phyloP scores from a whole-genome alignment of 768 basidiomycete genomes.

The Postia placenta region DNA sequence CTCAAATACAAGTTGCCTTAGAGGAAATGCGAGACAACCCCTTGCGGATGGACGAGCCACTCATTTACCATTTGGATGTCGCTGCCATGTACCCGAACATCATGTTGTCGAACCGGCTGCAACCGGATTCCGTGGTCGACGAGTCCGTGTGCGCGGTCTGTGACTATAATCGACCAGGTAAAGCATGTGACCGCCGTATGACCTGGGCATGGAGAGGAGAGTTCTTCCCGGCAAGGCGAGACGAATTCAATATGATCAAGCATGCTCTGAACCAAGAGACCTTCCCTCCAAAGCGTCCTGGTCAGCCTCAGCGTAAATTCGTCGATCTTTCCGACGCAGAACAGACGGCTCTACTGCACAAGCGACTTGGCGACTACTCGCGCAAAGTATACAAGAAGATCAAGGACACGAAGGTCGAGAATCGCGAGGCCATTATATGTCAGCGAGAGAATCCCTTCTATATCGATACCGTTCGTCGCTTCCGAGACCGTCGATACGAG shows the following conservation, averaged over 20 bases:
- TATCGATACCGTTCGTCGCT: slow-evolving; percentile 94
- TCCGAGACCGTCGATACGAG: slow-evolving; percentile 96
- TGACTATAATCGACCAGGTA: slow-evolving; percentile 95
- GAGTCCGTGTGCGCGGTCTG: slow-evolving; percentile 97
- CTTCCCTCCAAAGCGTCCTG: slow-evolving; percentile 78
- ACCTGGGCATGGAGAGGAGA: slow-evolving; percentile 99
- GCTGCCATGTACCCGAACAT: slow-evolving; percentile 99
- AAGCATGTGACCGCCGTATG: slow-evolving; percentile 87
- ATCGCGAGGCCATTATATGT: slow-evolving; percentile 91
- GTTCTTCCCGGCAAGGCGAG: slow-evolving; percentile 94
- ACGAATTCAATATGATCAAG: slow-evolving; percentile 98
- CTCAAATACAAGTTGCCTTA: slow-evolving; percentile 66
- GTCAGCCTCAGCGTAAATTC: slow-evolving; percentile 73
- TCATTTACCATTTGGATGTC: slow-evolving; percentile 98
- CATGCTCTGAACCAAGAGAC: slow-evolving; percentile 92
- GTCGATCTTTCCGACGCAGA: slow-evolving; percentile 77
- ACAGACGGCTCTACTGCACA: slow-evolving; percentile 89
- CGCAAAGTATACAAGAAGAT: slow-evolving; percentile 98
- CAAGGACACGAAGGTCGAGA: slow-evolving; percentile 94
- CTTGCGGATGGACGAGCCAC: slow-evolving; percentile 80
- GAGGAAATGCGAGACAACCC: slow-evolving; percentile 91
- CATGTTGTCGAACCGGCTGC: slow-evolving; percentile 99
- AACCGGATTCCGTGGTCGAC: slow-evolving; percentile 96
- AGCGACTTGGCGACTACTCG: slow-evolving; percentile 97
- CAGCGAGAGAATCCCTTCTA: slow-evolving; percentile 99